Evolutionary conservation across 441 rosid species (phyloP).

Genomic region (Metrosideros polymorpha): DNA sequence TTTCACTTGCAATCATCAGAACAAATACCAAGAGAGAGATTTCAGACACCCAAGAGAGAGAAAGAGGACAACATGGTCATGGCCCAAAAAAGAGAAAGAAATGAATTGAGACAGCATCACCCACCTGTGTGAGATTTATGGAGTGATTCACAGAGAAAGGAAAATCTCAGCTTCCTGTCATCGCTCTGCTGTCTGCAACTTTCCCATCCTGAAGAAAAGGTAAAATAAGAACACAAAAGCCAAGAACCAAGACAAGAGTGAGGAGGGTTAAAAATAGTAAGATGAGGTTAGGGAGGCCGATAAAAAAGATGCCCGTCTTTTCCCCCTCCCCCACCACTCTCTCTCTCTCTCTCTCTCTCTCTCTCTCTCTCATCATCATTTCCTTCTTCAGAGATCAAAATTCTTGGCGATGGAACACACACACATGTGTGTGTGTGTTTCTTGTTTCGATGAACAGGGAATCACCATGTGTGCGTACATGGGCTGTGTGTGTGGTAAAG

Average conservation of each 20-base stretch:
- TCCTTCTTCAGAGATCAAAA: neutral
- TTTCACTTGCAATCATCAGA: neutral
- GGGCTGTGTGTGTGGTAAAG: neutral
- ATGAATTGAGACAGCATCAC: neutral
- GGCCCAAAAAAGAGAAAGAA: neutral
- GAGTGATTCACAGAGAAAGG: neutral
- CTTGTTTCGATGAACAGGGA: neutral
- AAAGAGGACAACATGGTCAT: neutral
- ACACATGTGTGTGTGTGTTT: too few relatives aligned
- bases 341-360: neutral
- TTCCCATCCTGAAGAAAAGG: neutral
- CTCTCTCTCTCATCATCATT: neutral
- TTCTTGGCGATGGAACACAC: neutral
- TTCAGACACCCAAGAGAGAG: neutral
- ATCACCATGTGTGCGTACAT: neutral
- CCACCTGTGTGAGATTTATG: neutral
- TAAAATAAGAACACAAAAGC: neutral
- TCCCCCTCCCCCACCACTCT: conserved; percentile 2
- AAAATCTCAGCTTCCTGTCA: neutral
- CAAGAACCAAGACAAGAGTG: neutral
- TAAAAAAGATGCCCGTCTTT: conserved; percentile 61
- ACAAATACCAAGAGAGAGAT: neutral
- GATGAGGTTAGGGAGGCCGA: conserved; percentile 19
- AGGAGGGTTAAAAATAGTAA: conserved; percentile 8
- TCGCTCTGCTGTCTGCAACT: neutral